Percentiles rank a stretch among this genome's conserved stretches.
Conservation (phyloP, 306 rosid species). For the Urtica urens region DNA sequence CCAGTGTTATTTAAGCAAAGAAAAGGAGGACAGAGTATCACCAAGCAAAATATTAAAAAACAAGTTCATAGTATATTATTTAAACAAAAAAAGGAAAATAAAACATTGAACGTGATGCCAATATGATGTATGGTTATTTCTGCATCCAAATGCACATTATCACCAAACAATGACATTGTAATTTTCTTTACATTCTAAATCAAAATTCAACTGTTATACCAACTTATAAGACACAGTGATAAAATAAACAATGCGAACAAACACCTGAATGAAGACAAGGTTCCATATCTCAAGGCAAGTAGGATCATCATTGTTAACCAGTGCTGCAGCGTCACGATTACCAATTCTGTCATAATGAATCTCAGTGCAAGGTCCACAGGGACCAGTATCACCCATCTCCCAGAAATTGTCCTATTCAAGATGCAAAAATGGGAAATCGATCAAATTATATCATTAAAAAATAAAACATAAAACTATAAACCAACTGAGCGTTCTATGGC, state of each 20-base stretch:
- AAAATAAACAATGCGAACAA: neutral
- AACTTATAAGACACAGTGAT: conserved; percentile 1
- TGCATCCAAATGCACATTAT: too few species aligned
- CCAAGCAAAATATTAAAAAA: conserved; percentile 3
- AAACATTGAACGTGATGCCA: too few species aligned
- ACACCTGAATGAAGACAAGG: conserved; percentile 93
- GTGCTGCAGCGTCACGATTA: conserved; percentile 80
- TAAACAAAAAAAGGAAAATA: too few species aligned
- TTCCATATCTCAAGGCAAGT: conserved; percentile 98
- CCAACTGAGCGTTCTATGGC: too few species aligned
- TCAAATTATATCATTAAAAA: too few species aligned
- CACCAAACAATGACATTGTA: too few species aligned
- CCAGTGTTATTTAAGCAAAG: neutral
- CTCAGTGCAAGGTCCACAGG: conserved; percentile 98
- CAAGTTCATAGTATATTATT: too few species aligned
- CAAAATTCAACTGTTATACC: neutral
- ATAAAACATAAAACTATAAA: neutral
- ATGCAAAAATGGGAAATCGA: conserved; percentile 2
- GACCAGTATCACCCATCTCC: conserved; percentile 99
- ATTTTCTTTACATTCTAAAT: too few species aligned
- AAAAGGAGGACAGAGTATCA: neutral
- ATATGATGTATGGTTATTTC: too few species aligned
- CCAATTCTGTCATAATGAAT: conserved; percentile 94
- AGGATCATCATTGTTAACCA: conserved; percentile 90
- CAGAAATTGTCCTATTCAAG: conserved; percentile 81